Conservation (phyloP, 768 basidiomycete genomes). For the Kwoniella bestiolae region DNA sequence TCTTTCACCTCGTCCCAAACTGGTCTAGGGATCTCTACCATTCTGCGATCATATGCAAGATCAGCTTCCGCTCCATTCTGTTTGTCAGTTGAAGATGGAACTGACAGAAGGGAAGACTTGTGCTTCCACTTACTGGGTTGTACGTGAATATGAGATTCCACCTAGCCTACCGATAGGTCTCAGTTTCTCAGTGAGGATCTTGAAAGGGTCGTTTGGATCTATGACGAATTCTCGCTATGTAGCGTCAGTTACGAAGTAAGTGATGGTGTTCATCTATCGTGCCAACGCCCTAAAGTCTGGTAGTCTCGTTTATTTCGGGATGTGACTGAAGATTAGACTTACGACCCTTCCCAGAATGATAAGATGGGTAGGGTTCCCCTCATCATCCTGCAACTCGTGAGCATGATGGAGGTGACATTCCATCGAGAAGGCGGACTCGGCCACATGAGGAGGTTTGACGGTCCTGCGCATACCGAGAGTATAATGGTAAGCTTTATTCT, state of each 20-base stretch:
- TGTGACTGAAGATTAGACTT: constrained; percentile 2
- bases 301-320: no score
- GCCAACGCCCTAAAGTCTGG: no score
- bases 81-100: no score
- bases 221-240: constrained; percentile 46
- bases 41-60: constrained; percentile 30
- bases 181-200: constrained; percentile 47
- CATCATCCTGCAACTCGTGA: constrained; percentile 36
- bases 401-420: constrained; percentile 55
- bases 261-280: background rate
- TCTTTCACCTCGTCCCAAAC: constrained; percentile 60
- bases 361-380: constrained; percentile 33
- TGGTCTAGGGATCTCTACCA: constrained; percentile 58
- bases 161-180: constrained; percentile 62
- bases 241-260: background rate
- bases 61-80: no score
- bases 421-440: constrained; percentile 58
- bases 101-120: no score
- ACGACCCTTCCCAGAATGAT: constrained; percentile 55
- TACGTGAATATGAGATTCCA: constrained; percentile 58
- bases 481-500: no score
- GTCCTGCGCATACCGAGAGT: constrained; percentile 31
- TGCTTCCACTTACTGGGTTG: constrained; percentile 37
- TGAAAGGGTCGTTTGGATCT: constrained; percentile 42
- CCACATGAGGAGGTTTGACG: constrained; percentile 57